These are phyloP conservation scores for Sequoia sempervirens DNA, from an alignment of 75 land plant genomes.

Conservation along the genomic window DNA sequence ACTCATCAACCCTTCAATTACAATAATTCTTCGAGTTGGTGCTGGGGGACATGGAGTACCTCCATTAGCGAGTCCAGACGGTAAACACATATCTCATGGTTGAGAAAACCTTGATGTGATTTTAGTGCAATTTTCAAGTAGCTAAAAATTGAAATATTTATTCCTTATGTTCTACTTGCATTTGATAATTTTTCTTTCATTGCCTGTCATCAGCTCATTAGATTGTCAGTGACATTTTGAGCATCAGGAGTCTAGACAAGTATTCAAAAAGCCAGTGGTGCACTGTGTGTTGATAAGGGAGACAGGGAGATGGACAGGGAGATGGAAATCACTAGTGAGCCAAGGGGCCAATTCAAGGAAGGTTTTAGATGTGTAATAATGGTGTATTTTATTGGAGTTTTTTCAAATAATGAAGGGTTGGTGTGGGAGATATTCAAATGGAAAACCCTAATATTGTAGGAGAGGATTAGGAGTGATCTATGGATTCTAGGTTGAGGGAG, in stretches of 20 bases:
- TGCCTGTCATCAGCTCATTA: neutral
- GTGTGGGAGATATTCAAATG: too few relatives aligned
- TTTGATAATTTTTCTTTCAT: neutral
- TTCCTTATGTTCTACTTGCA: neutral
- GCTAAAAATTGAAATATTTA: neutral
- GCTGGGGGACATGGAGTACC: constrained; percentile 99
- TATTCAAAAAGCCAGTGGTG: neutral
- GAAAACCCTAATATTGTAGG: too few relatives aligned
- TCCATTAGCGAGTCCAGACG: constrained; percentile 92
- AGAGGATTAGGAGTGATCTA: too few relatives aligned
- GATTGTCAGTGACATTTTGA: neutral
- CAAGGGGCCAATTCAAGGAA: too few relatives aligned
- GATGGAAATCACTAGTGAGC: too few relatives aligned
- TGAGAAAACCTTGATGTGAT: neutral
- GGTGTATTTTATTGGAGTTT: too few relatives aligned
- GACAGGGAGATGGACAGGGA: too few relatives aligned
- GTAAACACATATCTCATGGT: constrained; percentile 27
- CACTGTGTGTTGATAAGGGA: neutral
- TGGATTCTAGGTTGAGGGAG: too few relatives aligned
- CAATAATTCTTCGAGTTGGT: constrained; percentile 86
- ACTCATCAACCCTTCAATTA: constrained; percentile 89
- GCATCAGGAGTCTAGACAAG: neutral
- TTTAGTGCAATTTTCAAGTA: neutral
- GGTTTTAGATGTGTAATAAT: too few relatives aligned
- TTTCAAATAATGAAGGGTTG: too few relatives aligned